Evolutionary conservation across 495 filamentous ascomycete genomes (phyloP).

Genomic region (Chlorociboria aeruginascens): DNA sequence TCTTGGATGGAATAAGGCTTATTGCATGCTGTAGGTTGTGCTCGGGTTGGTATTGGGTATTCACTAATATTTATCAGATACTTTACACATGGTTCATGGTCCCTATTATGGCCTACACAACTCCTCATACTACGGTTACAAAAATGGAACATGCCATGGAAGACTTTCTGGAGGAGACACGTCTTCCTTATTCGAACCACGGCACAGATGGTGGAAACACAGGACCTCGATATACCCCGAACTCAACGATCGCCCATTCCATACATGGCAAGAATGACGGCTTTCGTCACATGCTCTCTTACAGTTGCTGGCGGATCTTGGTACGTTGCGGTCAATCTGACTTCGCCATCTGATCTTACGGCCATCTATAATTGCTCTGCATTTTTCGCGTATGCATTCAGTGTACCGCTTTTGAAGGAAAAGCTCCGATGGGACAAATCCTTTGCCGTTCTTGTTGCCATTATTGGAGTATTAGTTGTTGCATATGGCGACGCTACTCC

Average conservation of each 20-base stretch:
- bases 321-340: constrained; percentile 91
- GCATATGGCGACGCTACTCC: constrained; percentile 66
- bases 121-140: constrained; percentile 67
- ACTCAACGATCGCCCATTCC: constrained; percentile 45
- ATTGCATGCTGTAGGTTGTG: constrained; percentile 75
- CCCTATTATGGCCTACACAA: constrained; percentile 74
- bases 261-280: constrained; percentile 68
- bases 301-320: constrained; percentile 88
- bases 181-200: constrained; percentile 61
- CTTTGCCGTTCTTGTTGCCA: constrained; percentile 71
- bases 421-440: constrained; percentile 69
- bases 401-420: constrained; percentile 78
- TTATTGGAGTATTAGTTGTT: constrained; percentile 78
- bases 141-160: constrained; percentile 56
- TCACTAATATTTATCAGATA: constrained; percentile 40
- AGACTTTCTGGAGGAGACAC: constrained; percentile 79
- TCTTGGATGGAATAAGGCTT: constrained; percentile 86
- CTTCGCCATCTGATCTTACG: constrained; percentile 81
- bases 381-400: constrained; percentile 96
- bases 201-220: constrained; percentile 73
- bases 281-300: constrained; percentile 70
- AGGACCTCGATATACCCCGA: constrained; percentile 43
- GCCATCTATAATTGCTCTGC: constrained; percentile 99
- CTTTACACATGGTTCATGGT: constrained; percentile 89
- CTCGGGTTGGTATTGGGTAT: not conserved